Conservation (phyloP, 345 rosid species). For the Cochlearia excelsa region DNA sequence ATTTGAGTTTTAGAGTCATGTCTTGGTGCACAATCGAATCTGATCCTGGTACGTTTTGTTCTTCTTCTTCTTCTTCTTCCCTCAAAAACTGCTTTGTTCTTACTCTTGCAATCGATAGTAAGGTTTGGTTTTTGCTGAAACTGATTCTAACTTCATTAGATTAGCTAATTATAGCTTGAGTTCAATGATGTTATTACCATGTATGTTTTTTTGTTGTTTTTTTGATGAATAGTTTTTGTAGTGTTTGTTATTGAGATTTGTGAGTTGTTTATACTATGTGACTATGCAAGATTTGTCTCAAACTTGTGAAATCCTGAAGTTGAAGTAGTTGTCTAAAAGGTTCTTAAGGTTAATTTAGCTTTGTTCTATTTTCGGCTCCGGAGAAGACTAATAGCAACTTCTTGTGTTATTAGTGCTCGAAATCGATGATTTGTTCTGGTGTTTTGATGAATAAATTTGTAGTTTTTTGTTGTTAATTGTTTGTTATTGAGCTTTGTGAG, state of each 20-base stretch:
- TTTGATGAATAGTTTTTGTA: neutral
- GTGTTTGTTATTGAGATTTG: neutral
- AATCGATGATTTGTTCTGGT: too few relatives aligned
- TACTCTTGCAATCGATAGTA: neutral
- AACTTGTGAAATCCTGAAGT: too few relatives aligned
- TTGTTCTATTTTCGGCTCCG: too few relatives aligned
- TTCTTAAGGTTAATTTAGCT: too few relatives aligned
- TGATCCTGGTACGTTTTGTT: slow-evolving; percentile 68
- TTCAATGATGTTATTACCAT: slow-evolving; percentile 6
- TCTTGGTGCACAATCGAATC: slow-evolving; percentile 99
- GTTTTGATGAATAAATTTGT: too few relatives aligned
- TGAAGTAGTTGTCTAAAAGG: too few relatives aligned
- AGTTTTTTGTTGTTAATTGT: too few relatives aligned
- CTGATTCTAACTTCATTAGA: slow-evolving; percentile 1
- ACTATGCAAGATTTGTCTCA: too few relatives aligned
- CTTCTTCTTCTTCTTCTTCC: neutral
- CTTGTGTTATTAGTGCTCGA: too few relatives aligned
- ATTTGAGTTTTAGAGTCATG: slow-evolving; percentile 39
- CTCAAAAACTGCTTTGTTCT: neutral
- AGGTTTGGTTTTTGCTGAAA: neutral
- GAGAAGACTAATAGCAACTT: too few relatives aligned
- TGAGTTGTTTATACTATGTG: too few relatives aligned
- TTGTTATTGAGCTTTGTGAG: too few relatives aligned
- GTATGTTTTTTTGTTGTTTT: neutral
- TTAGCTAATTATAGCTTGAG: neutral